Evolutionary conservation across 2,329 filamentous ascomycete species (phyloP), one percentile per base, ranked within the genome.

Genomic region (Trichocomaceae sp.): DNA sequence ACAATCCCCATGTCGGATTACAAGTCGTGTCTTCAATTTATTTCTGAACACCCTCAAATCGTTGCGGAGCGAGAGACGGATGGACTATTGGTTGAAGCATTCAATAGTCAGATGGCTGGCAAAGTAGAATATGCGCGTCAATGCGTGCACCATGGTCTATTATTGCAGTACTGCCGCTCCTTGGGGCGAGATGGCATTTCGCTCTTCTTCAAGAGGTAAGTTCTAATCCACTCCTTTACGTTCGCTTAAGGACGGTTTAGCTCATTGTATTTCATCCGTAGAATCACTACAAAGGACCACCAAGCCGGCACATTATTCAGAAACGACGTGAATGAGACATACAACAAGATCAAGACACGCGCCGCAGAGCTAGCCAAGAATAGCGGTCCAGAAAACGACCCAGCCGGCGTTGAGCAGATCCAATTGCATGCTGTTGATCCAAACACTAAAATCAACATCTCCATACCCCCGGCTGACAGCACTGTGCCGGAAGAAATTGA

Each of bases 391-490:
- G 77, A 77, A 19, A 70, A 72, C 45, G 76, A 76, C 7, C 73
- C 73, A 1, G 82, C 79, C 22, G 89, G 86, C 19, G 87, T 95
- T 9, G 93, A 99, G 75, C 92, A 96, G 72, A 99, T 99, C 62
- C 95, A 99, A 73, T 80, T 99, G 47, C 93, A 99, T 69, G 92
- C 93, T 13, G 91, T 99, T 10, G 90, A 96, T 70, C 92, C 92
- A 0, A 87, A 87, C 47, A 96, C 92, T 2, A 86, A 88, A 58
- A 96, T 99, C 69, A 88, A 88, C 68, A 96, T 97, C 71, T 82
- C 75, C 53, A 86, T 95, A 39, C 92, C 93, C 12, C 78, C 86
- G 0, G 77, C 79, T 39, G 78, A 83, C 22, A 87, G 84, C 63
- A 79, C 83, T 22, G 84, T 91, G 51, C 80, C 82, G 1, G 75